These are phyloP conservation scores for Abortiporus biennis DNA, from an alignment of 1,284 basidiomycete genomes.

Conservation along the genomic window DNA sequence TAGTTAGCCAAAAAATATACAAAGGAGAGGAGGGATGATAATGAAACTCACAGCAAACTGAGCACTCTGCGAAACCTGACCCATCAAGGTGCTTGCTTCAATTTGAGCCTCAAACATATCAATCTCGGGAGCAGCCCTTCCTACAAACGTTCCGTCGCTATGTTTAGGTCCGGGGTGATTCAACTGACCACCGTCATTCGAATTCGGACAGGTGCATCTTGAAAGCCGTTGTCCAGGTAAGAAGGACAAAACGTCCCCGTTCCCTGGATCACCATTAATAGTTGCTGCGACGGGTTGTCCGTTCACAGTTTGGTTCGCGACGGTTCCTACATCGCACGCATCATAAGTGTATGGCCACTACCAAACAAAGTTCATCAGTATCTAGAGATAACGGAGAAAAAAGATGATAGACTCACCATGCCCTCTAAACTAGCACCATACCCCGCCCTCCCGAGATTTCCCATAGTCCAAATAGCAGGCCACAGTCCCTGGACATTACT, in stretches of 20 bases:
- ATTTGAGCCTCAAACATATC: constrained; percentile 73
- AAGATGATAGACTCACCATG: constrained; percentile 29
- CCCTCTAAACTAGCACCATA: constrained; percentile 63
- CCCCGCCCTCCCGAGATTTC: constrained; percentile 59
- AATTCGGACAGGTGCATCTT: constrained; percentile 60
- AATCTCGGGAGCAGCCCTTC: constrained; percentile 72
- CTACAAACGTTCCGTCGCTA: constrained; percentile 51
- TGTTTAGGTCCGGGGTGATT: constrained; percentile 67
- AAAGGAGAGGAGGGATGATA: constrained; percentile 12
- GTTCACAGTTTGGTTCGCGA: constrained; percentile 43
- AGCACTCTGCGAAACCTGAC: constrained; percentile 55
- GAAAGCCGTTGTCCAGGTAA: constrained; percentile 81
- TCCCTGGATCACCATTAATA: constrained; percentile 35
- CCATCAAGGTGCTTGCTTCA: constrained; percentile 20
- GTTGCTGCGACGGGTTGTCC: constrained; percentile 30
- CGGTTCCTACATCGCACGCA: constrained; percentile 64
- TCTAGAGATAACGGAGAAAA: constrained; percentile 8
- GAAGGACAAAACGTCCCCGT: constrained; percentile 45
- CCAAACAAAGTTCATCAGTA: constrained; percentile 35
- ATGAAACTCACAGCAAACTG: constrained; percentile 51
- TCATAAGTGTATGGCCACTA: constrained; percentile 79
- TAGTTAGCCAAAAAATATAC: too few relatives aligned
- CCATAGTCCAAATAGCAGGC: constrained; percentile 59
- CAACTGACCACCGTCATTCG: constrained; percentile 22
- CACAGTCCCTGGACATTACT: constrained; percentile 42